Evolutionary conservation across 2,329 filamentous ascomycete genomes (phyloP).

Genomic region (Exserohilum turcica): DNA sequence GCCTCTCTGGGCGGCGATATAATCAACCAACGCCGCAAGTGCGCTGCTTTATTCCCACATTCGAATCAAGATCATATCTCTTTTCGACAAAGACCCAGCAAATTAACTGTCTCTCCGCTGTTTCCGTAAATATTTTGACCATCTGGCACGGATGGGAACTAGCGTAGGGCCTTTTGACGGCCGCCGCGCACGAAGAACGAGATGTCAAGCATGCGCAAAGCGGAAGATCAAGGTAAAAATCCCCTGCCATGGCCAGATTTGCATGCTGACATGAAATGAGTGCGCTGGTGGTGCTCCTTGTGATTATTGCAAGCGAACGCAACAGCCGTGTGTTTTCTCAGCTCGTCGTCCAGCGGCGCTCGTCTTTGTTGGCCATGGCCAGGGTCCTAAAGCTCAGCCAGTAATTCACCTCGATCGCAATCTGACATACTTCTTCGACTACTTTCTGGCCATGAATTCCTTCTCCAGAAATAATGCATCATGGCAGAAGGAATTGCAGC

Average conservation of each 20-base stretch:
- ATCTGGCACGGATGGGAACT: constrained; percentile 13
- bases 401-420: constrained; percentile 8
- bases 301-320: constrained; percentile 23
- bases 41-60: not conserved
- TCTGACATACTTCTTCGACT: constrained; percentile 29
- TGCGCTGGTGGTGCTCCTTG: constrained; percentile 34
- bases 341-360: constrained; percentile 1
- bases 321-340: constrained; percentile 17
- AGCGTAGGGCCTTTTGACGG: constrained; percentile 35
- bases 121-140: not conserved
- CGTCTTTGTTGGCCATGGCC: constrained; percentile 23
- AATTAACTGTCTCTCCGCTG: not conserved
- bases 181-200: constrained; percentile 33
- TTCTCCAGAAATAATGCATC: constrained; percentile 13
- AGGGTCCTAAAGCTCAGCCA: not conserved
- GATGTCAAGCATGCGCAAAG: constrained; percentile 33
- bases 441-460: constrained; percentile 31
- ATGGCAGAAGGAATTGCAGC: constrained; percentile 17
- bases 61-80: not conserved
- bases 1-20: not conserved
- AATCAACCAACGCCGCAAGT: not conserved
- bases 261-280: constrained; percentile 9
- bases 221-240: constrained; percentile 33
- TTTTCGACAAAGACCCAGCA: not conserved
- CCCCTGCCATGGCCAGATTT: not conserved